Evolutionary conservation across 192 early-diverging fungal genomes (phyloP), one percentile per base, ranked within the genome.

Genomic region (Obelidium mucronatum): DNA sequence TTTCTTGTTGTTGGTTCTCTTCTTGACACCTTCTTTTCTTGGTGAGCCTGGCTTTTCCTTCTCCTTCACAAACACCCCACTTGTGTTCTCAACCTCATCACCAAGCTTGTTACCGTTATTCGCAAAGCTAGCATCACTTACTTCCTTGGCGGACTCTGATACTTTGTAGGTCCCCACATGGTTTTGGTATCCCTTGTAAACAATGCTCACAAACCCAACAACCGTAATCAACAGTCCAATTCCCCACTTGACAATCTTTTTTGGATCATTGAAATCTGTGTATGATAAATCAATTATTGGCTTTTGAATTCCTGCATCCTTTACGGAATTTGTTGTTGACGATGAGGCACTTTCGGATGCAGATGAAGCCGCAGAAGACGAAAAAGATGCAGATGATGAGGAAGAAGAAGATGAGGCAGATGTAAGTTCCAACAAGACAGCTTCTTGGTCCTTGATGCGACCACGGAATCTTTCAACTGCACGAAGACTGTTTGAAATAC

Each of bases 401-500:
- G 30, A 26, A 40, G 40, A 52, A 17, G 67, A 8, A 17, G 73
- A 42, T 5, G 73, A 15, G 31, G 54, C 63, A n/a, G 67, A 17
- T 19, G 42, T 62, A 11, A 65, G 26, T 34, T 81, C 73, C 26
- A 37, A 17, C 1, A 74, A 73, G 19, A 60, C 67, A 35, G 72
- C 61, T n/a, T 79, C 54, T 34, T 65, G 65, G 39, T 67, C 78
- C 54, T 73, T 15, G 40, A 79, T 70, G 31, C 71, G 73, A 19
- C 15, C n/a, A 73, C 83, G 86, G 84, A 98, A 98, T 54, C 86
- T 65, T 66, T 93, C 90, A 24, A 98, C 91, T 8, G 92, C 92
- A 11, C 87, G 82, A 19, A 99, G 78, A 74, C 92, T 94, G 74
- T 94, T 90, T 17, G 96, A 96, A 53, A 97, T 84, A 73, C 95